These are phyloP conservation scores for Angomonas deanei DNA, from an alignment of 208 protist species.

Conservation along the genomic window DNA sequence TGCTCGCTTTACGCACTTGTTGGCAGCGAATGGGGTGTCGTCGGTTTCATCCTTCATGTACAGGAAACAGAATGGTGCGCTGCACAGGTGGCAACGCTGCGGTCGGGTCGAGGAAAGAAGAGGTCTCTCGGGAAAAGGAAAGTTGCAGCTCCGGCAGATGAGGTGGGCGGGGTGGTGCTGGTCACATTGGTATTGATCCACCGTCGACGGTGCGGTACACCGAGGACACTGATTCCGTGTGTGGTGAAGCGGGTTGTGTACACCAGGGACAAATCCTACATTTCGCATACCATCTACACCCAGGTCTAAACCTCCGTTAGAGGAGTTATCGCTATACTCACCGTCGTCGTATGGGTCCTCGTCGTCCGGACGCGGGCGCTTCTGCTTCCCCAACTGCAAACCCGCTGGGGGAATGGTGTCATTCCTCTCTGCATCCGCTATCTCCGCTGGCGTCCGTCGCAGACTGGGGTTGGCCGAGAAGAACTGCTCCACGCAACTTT, in stretches of 20 bases:
- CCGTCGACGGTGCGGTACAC: conserved; percentile 34
- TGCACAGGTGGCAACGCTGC: conserved; percentile 80
- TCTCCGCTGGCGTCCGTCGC: conserved; percentile 32
- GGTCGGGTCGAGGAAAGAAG: conserved; percentile 40
- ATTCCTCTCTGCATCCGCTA: conserved; percentile 25
- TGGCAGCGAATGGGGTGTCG: background rate
- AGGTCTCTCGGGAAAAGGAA: conserved; percentile 65
- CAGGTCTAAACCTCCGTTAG: background rate
- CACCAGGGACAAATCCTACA: background rate
- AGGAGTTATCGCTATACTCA: conserved; percentile 2
- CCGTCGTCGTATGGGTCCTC: conserved; percentile 13
- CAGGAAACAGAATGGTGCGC: conserved; percentile 58
- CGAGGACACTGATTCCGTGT: conserved; percentile 32
- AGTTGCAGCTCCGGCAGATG: conserved; percentile 31
- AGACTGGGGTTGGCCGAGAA: conserved; percentile 34
- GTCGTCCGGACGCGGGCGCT: conserved; percentile 16
- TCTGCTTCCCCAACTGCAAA: conserved; percentile 27
- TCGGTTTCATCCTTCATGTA: conserved; percentile 31
- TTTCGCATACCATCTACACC: background rate
- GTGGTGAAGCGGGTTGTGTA: background rate
- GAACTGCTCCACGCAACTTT: conserved; percentile 66
- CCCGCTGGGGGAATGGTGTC: conserved; percentile 60
- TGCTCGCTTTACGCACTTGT: background rate
- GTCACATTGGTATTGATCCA: conserved; percentile 69
- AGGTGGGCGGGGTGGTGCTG: conserved; percentile 36